Base-by-base conservation (phyloP, 495 filamentous ascomycete genomes). In the Penicillium antarcticum region DNA sequence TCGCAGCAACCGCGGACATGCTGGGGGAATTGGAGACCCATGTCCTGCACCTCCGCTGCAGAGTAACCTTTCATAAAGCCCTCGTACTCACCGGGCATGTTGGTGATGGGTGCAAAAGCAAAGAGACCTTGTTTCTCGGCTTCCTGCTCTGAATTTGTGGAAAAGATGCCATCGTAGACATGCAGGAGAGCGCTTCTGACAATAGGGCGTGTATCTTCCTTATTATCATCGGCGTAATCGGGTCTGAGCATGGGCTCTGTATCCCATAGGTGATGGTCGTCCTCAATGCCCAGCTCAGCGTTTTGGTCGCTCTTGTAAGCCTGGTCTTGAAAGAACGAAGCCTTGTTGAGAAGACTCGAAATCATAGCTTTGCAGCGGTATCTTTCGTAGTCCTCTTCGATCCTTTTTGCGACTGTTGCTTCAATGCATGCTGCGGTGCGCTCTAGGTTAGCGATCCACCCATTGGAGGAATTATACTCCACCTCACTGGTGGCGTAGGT, bases 201-300 rank as follows among this genome's bases (percentile, higher is more conserved):
- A 26, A 7, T 48, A 18, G 35, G 6, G 5, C 26, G 6, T 29
- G 7, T 29, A 1, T 29, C 9, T 10, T 29, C 26, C 26, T 29
- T 29, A 7, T 29, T 9, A 29, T 29, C 1, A 7, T 7, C 1
- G 26, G 0, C 5, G 8, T 10, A 9, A 7, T 0, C 8, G 7
- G 26, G 5, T 10, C 7, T 29, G 7, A 29, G 26, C 7, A 8
- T 6, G 4, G 47, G 42, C 18, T 49, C 47, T 14, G 47, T 49
- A 19, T 33, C 47, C 47, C 47, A 49, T 12, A 49, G 37, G 11
- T 41, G 17, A 10, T 18, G 26, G 31, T 49, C 47, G 4, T 49
- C 47, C 34, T 49, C 47, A 10, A 49, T 49, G 8, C 47, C 47
- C 5, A 23, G 16, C 7, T 31, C 38, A 16, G 37, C 29, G 17